phyloP scores from a whole-genome alignment of 2,329 filamentous ascomycete genomes.

The Aaosphaeria arxii region DNA sequence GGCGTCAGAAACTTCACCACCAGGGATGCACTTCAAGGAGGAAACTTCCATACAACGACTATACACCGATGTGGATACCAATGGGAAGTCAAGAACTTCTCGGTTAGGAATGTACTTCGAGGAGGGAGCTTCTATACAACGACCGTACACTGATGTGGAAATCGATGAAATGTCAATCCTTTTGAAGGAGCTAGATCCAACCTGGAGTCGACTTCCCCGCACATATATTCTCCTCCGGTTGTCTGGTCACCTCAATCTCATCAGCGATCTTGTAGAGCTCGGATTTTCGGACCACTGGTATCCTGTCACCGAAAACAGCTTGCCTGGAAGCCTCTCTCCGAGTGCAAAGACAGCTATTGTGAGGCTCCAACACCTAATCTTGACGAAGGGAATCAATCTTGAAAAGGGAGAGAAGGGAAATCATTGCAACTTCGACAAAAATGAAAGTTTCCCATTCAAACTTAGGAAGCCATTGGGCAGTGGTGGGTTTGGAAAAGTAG shows the following conservation, averaged over 20 bases:
- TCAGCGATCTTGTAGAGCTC: conserved; percentile 17
- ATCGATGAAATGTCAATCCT: conserved; percentile 9
- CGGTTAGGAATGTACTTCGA: background rate
- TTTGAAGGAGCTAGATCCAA: conserved; percentile 3
- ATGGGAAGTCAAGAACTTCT: background rate
- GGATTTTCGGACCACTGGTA: conserved; percentile 25
- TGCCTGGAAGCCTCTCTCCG: conserved; percentile 10
- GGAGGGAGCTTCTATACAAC: conserved; percentile 1
- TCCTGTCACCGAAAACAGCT: conserved; percentile 11
- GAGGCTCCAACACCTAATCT: conserved; percentile 15
- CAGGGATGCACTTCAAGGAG: background rate
- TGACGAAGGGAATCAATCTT: conserved; percentile 23
- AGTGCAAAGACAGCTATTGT: conserved; percentile 9
- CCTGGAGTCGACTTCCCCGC: conserved; percentile 17
- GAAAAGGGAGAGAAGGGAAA: conserved; percentile 20
- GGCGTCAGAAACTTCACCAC: background rate
- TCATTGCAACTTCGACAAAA: conserved; percentile 19
- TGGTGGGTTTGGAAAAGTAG: conserved; percentile 22
- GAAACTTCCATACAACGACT: background rate
- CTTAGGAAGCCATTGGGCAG: conserved; percentile 13
- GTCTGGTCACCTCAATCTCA: conserved; percentile 17
- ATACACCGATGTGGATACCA: background rate
- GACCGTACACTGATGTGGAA: conserved; percentile 5
- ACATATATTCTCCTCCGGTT: conserved; percentile 25
- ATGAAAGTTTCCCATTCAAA: conserved; percentile 16